Percentiles rank a stretch among this genome's conserved stretches.
These are phyloP conservation scores for Niebla homalea DNA, from an alignment of 495 filamentous ascomycete genomes.

Conservation along the genomic window DNA sequence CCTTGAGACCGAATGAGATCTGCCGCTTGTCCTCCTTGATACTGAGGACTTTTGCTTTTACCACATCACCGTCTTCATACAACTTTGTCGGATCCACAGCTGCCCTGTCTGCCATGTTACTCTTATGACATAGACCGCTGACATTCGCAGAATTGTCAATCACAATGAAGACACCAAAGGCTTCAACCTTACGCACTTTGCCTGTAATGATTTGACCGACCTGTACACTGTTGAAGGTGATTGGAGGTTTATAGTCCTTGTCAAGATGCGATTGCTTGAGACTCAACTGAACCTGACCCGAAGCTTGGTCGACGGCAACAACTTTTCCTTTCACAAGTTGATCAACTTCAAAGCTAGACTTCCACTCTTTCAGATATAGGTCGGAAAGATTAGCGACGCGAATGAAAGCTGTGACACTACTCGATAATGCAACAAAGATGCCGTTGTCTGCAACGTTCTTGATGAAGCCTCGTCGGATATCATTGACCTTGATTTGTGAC, in stretches of 20 bases:
- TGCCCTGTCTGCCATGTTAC: constrained; percentile 70
- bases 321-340: constrained; percentile 84
- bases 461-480: constrained; percentile 78
- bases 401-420: constrained; percentile 66
- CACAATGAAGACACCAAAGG: constrained; percentile 88
- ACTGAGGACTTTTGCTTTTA: constrained; percentile 78
- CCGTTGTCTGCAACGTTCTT: constrained; percentile 77
- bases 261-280: constrained; percentile 75
- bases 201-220: constrained; percentile 72
- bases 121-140: constrained; percentile 83
- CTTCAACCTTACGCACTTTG: constrained; percentile 81
- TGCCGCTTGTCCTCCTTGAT: constrained; percentile 58
- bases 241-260: constrained; percentile 56
- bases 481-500: constrained; percentile 59
- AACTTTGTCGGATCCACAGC: constrained; percentile 70
- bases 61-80: constrained; percentile 75
- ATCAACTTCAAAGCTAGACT: constrained; percentile 68
- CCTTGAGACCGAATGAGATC: constrained; percentile 82
- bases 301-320: constrained; percentile 45
- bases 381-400: constrained; percentile 82
- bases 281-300: constrained; percentile 70
- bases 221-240: constrained; percentile 58
- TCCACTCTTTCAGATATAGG: constrained; percentile 88
- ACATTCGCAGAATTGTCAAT: constrained; percentile 73
- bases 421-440: constrained; percentile 67